Evolutionary conservation across 2,329 filamentous ascomycete species (phyloP), one percentile per base, ranked within the genome.

Genomic region (Fusarium guadeloupense): DNA sequence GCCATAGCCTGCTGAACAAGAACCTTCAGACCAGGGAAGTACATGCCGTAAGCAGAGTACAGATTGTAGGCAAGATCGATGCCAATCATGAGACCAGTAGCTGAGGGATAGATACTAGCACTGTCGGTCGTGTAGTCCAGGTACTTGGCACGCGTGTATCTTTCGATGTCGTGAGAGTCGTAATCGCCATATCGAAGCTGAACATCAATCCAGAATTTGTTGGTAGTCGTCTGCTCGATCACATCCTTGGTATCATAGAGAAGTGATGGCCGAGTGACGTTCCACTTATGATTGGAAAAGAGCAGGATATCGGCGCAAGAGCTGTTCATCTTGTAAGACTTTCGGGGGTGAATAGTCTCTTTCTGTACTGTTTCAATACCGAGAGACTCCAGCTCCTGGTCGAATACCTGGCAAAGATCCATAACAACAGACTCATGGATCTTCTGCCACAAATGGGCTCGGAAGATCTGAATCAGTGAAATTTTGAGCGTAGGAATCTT

Each of bases 301-400:
- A 99, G 85, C 49, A 98, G 83, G 62, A 99, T 97, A 76, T 99
- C 95, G 5, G 96, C 95, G 71, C 95, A 98, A 54, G 94, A 98
- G 71, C 93, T 97, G 83, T 99, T 99, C 95, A 99, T 99, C 86
- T 99, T 99, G 86, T 99, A 99, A 5, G 93, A 97, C 79, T 99
- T 99, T 86, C 95, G 87, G 46, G 95, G 95, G 81, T 99, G 95
- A 56, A 99, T 99, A 0, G 95, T 98, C 80, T 99, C 95, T 78
- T 99, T 99, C 74, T 99, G 95, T 5, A 98, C 95, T 3, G 93
- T 96, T 77, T 99, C 95, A 54, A 99, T 97, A 30, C 93, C 93
- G 5, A 99, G 82, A 26, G 95, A 93, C 76, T 99, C 95, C 37
- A 99, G 81, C 74, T 99, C 95, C 72, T 98, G 94, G 67, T 99